A percentile compares a stretch with the other conserved stretches of the same genome.
Conservation (phyloP, 2,329 filamentous ascomycete genomes). For the Cladophialophora chaetospira region DNA sequence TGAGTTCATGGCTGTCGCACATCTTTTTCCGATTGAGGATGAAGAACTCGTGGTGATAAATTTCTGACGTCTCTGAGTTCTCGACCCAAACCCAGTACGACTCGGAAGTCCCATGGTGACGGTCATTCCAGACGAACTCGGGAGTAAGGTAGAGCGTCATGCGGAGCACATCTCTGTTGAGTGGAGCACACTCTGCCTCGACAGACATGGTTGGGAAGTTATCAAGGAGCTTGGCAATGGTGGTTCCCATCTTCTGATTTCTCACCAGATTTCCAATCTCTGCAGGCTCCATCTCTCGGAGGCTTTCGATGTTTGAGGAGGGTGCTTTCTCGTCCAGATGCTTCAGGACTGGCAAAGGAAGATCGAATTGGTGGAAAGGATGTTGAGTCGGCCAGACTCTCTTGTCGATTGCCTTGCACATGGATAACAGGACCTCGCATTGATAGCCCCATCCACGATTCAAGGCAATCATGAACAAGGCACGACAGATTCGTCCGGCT, state of each 20-base stretch:
- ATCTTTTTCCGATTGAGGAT: conserved; percentile 88
- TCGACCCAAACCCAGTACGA: conserved; percentile 99
- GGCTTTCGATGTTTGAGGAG: conserved; percentile 71
- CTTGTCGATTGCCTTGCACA: conserved; percentile 97
- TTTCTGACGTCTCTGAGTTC: conserved; percentile 95
- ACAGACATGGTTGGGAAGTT: conserved; percentile 91
- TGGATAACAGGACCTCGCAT: conserved; percentile 83
- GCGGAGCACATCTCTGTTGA: conserved; percentile 92
- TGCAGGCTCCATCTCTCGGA: conserved; percentile 89
- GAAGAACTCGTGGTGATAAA: conserved; percentile 97
- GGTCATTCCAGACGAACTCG: conserved; percentile 93
- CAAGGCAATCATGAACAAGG: conserved; percentile 94
- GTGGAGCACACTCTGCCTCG: conserved; percentile 89
- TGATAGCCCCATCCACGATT: conserved; percentile 96
- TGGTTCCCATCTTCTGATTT: conserved; percentile 82
- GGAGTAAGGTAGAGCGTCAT: conserved; percentile 84
- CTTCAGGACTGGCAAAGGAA: conserved; percentile 78
- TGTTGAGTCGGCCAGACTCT: conserved; percentile 94
- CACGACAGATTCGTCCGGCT: conserved; percentile 87
- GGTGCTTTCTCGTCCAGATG: conserved; percentile 81
- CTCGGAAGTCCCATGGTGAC: conserved; percentile 88
- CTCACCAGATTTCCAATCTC: conserved; percentile 92
- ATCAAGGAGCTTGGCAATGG: conserved; percentile 76
- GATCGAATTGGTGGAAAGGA: conserved; percentile 90
- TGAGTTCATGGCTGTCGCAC: conserved; percentile 93